Conservation (phyloP, 2,329 filamentous ascomycete species). For the Xylariaceae sp. region DNA sequence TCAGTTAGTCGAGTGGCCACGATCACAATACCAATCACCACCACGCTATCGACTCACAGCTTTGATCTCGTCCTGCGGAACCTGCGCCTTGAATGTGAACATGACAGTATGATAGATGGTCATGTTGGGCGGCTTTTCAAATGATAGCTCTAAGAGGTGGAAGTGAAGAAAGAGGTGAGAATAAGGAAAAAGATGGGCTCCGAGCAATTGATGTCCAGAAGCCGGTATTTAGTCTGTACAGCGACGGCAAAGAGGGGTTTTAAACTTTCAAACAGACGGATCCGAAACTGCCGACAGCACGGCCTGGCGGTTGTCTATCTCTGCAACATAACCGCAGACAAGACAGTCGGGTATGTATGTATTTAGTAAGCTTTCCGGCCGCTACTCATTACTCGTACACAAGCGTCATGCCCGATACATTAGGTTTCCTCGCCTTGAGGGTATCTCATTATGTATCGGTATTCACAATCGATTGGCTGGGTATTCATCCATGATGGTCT, state of each 20-base stretch:
- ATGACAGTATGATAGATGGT: conserved; percentile 30
- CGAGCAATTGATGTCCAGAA: neutral
- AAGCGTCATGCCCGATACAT: neutral
- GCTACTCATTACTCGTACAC: neutral
- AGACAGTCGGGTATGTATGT: neutral
- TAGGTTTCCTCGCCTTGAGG: neutral
- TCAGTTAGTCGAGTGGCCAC: conserved; percentile 1
- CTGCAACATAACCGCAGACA: neutral
- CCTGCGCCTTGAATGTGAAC: conserved; percentile 29
- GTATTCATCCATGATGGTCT: no score
- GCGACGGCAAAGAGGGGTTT: neutral
- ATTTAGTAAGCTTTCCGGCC: neutral
- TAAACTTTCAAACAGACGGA: neutral
- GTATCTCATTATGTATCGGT: neutral
- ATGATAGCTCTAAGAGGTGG: neutral
- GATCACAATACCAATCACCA: neutral
- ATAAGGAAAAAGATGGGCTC: neutral
- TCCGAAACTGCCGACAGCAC: neutral
- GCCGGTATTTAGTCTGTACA: neutral
- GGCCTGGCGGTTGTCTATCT: neutral
- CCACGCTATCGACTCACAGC: conserved; percentile 24
- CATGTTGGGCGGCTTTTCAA: conserved; percentile 21
- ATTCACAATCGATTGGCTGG: neutral
- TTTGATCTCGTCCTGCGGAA: conserved; percentile 30
- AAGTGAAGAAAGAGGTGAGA: neutral